Base-by-base conservation (phyloP, 805 yeast genomes). In the Candida suzukii region DNA sequence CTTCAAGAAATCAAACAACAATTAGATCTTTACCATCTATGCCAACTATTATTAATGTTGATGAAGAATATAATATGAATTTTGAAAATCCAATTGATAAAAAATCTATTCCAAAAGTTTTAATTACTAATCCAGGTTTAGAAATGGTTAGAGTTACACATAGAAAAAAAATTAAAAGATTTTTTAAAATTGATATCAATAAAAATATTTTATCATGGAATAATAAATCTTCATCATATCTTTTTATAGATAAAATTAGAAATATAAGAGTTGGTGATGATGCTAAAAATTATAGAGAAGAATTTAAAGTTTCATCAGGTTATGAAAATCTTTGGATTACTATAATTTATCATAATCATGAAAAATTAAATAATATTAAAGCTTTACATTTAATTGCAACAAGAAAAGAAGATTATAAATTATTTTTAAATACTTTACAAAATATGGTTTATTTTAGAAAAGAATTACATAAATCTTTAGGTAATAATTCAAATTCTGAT, bases 201-300 rank as follows among this genome's bases (percentile, higher is more conserved):
- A 53, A 64, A 12, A 83, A 84, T 25, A 54, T 65, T 4, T 63
- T 85, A 14, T 58, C 67, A 3, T 82, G 90, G 85, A 78, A 75
- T 47, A 61, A 66, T 46, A 71, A 72, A 51, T 47, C 68, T 14
- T 57, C 74, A 2, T 64, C 77, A 3, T 60, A 55, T 30, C 52
- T 79, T 45, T 60, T 60, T 17, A 67, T 84, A 9, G 95, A 83
- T 54, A 77, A 76, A 43, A 81, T 87, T 38, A 74, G 74, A 43
- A 76, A 74, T 41, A 69, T 83, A 2, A 61, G 83, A 39, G 68
- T 74, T 3, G 86, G 81, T 3, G 73, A 71, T 18, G 86, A 83
- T 51, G 96, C 96, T 1, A 72, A 74, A 28, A 86, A 87, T 49
- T 91, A 88, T 56, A 65, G 96, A 45, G 96, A 90, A 54, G 95